These are phyloP conservation scores for Malus asiatica DNA, from an alignment of 306 rosid species.

Conservation along the genomic window DNA sequence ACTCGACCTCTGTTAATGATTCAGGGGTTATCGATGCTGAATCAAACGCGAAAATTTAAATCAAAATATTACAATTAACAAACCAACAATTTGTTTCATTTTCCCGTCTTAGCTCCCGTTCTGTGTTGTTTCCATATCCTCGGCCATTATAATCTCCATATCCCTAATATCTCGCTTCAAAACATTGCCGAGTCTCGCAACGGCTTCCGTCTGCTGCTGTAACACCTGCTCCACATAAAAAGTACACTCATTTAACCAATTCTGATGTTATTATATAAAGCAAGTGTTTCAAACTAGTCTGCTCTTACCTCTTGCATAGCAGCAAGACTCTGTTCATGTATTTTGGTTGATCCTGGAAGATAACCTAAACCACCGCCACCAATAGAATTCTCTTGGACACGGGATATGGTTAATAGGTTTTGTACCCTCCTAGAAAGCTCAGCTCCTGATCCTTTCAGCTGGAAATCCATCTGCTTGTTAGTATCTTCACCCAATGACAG, in stretches of 20 bases:
- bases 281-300: neutral
- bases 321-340: conserved; percentile 75
- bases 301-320: conserved; percentile 79
- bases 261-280: neutral
- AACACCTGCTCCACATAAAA: conserved; percentile 54
- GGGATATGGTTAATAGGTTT: conserved; percentile 60
- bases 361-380: conserved; percentile 50
- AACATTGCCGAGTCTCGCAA: conserved; percentile 82
- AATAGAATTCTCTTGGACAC: conserved; percentile 56
- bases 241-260: neutral
- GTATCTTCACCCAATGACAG: conserved; percentile 13
- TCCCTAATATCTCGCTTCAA: conserved; percentile 84
- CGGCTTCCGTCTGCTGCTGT: conserved; percentile 92
- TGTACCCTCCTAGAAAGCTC: conserved; percentile 91
- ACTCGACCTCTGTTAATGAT: neutral
- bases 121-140: conserved; percentile 37
- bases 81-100: neutral
- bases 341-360: conserved; percentile 85
- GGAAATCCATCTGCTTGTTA: conserved; percentile 27
- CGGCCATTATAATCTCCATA: conserved; percentile 84
- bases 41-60: neutral
- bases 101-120: conserved; percentile 10
- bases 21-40: neutral
- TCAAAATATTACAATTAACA: neutral
- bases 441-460: conserved; percentile 90